Conservation (phyloP, 2,329 filamentous ascomycete species). For the Alternaria viburni region DNA sequence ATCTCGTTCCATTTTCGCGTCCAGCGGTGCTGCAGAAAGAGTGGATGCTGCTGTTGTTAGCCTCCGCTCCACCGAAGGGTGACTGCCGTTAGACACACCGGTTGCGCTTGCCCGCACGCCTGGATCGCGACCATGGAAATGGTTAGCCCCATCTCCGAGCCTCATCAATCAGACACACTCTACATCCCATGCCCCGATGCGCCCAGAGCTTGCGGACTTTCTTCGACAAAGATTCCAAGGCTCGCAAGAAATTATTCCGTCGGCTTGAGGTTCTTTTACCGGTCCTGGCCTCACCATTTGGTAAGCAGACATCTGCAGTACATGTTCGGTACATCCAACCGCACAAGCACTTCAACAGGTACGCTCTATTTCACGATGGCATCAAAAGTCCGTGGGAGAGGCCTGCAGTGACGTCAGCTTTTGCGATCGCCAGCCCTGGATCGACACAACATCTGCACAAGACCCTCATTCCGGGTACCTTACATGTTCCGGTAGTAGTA, state of each 20-base stretch:
- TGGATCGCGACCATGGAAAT: slow-evolving; percentile 8
- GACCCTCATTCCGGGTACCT: slow-evolving; percentile 3
- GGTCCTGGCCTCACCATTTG: not conserved
- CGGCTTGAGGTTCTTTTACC: not conserved
- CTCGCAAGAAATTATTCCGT: not conserved
- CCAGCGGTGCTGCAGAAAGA: slow-evolving; percentile 20
- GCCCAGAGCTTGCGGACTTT: not conserved
- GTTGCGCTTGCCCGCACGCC: slow-evolving; percentile 15
- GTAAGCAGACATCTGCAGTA: not conserved
- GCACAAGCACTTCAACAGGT: not conserved
- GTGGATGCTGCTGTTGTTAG: slow-evolving; percentile 22
- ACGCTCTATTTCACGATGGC: not conserved
- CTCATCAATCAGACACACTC: slow-evolving; percentile 10
- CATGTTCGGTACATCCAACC: not conserved
- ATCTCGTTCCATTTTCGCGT: slow-evolving; percentile 23
- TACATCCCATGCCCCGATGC: not conserved
- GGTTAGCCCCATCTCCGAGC: slow-evolving; percentile 3
- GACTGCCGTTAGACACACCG: slow-evolving; percentile 9
- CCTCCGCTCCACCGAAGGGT: slow-evolving; percentile 27
- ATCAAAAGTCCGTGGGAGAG: not conserved
- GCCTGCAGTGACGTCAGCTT: slow-evolving; percentile 5
- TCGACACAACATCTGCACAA: not conserved
- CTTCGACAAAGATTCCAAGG: not conserved
- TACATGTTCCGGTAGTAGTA: not conserved
- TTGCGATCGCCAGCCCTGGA: not conserved